Evolutionary conservation across 768 basidiomycete species (phyloP), one percentile per base, ranked within the genome.

Genomic region (Lentinula lateritia): DNA sequence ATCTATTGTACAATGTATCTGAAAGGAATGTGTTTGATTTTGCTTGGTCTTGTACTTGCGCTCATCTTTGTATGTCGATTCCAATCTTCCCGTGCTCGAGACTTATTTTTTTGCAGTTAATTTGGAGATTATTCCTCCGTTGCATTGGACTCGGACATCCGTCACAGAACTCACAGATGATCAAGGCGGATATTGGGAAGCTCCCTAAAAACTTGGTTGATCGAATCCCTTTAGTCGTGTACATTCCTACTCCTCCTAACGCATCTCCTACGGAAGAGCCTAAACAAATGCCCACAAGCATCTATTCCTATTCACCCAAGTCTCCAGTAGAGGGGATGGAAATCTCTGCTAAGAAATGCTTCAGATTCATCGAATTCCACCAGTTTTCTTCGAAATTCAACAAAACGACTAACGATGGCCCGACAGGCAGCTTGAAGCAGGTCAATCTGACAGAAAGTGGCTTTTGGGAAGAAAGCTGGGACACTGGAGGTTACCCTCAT

Each of bases 71-170:
- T 50, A 39, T 32, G 45, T 45, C 34, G 23, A 16, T 50, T 16
- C 20, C 32, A 46, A 54, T 57, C 60, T 59, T 46, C 39, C 15
- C 39, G 43, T 43, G 35, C 58, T 39, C n/a, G 15, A 13, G 28
- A 28, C 28, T 28, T 28, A 28, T 28, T 28, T 28, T 3, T 28
- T 46, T 23, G 57, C 60, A 91, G 90, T 76, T 91, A 46, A 78
- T 87, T 62, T 91, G 89, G 82, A 93, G 89, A 69, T 81, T 93
- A 64, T 74, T 92, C 68, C 75, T 93, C 43, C 81, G 93, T 43
- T 90, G 89, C 69, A 76, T 92, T 20, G 92, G 92, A 2, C 83
- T n/a, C n/a, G n/a, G 91, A 20, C 90, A 90, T 67, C 92, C 92
- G 2, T 70, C 92, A 42, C 90, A 90, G 69, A 85, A 86, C 61